Conservation (phyloP, 805 yeast species). For the Vanderwaltozyma tropicalis region DNA sequence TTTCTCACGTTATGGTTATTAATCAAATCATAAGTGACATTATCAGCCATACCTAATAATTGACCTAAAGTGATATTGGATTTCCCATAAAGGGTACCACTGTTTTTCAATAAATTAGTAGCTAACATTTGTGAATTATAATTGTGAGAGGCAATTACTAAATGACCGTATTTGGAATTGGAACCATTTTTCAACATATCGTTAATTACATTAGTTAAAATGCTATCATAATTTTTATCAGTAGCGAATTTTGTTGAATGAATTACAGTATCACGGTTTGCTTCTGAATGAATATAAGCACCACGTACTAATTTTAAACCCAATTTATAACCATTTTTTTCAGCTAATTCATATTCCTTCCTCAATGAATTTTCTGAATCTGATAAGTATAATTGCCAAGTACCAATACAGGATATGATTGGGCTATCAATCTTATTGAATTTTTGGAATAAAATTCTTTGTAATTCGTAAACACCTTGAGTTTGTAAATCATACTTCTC, state of each 20-base stretch:
- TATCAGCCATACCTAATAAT: slow-evolving; percentile 92
- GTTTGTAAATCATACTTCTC: slow-evolving; percentile 81
- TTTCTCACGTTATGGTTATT: slow-evolving; percentile 54
- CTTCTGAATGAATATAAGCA: slow-evolving; percentile 87
- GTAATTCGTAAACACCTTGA: slow-evolving; percentile 77
- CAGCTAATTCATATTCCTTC: slow-evolving; percentile 56
- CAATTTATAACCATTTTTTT: slow-evolving; percentile 49
- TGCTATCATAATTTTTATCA: slow-evolving; percentile 66
- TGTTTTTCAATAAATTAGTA: slow-evolving; percentile 41
- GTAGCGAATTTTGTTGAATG: slow-evolving; percentile 70
- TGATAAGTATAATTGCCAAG: slow-evolving; percentile 83
- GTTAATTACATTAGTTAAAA: slow-evolving; percentile 51
- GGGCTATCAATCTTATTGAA: slow-evolving; percentile 54
- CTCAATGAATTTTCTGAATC: slow-evolving; percentile 55
- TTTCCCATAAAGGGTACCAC: slow-evolving; percentile 41
- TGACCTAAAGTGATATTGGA: slow-evolving; percentile 79
- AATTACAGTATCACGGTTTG: slow-evolving; percentile 54
- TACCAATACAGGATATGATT: slow-evolving; percentile 65
- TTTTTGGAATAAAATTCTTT: slow-evolving; percentile 63
- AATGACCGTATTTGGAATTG: slow-evolving; percentile 52
- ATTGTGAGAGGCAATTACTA: slow-evolving; percentile 89
- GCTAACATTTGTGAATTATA: slow-evolving; percentile 65
- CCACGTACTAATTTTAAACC: slow-evolving; percentile 92
- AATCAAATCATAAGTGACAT: slow-evolving; percentile 67
- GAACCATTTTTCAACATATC: slow-evolving; percentile 39